Percentiles rank a stretch among this genome's conserved stretches.
Conservation (phyloP, 768 basidiomycete genomes). For the Collybiopsis luxurians region DNA sequence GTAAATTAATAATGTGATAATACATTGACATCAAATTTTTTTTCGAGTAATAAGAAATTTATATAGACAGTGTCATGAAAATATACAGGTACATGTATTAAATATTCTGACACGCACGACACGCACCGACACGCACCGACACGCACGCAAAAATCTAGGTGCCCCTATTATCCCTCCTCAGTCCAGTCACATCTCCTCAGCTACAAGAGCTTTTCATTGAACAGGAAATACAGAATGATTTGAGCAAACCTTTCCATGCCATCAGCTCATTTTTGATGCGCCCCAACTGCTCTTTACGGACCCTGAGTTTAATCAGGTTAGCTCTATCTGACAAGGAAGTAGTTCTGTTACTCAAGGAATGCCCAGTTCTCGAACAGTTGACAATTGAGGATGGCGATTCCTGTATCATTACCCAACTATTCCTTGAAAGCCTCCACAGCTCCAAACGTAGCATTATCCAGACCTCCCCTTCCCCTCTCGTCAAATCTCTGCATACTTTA, state of each 20-base stretch:
- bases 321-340: background rate
- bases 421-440: background rate
- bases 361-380: background rate
- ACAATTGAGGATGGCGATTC: background rate
- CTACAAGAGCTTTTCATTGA: too few species aligned
- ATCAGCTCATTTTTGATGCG: background rate
- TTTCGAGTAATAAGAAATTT: too few species aligned
- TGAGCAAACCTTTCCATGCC: background rate
- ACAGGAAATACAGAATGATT: too few species aligned
- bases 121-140: too few species aligned
- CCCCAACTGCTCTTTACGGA: background rate
- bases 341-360: background rate
- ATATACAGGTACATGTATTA: too few species aligned
- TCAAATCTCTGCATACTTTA: background rate
- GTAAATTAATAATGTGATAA: too few species aligned
- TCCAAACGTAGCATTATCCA: background rate
- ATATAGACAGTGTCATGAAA: too few species aligned
- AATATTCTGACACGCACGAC: too few species aligned
- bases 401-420: background rate
- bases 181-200: too few species aligned
- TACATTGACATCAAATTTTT: too few species aligned
- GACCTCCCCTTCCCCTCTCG: background rate
- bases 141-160: too few species aligned
- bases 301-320: background rate
- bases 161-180: too few species aligned